Percentiles rank a stretch among this genome's conserved stretches.
These are phyloP conservation scores for Pseudogymnoascus sp. DNA, from an alignment of 2,329 filamentous ascomycete genomes.

Conservation along the genomic window DNA sequence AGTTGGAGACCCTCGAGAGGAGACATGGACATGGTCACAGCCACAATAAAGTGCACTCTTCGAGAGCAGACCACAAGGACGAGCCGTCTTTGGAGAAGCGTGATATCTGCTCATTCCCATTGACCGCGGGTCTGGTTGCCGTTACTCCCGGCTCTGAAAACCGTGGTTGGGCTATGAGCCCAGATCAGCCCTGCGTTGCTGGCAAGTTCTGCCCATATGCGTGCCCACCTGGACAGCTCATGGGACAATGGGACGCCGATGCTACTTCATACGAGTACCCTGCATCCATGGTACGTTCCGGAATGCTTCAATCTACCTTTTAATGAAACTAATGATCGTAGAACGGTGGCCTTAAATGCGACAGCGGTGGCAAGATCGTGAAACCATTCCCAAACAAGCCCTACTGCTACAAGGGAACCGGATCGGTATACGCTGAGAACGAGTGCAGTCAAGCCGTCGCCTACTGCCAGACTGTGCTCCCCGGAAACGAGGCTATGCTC, in stretches of 20 bases:
- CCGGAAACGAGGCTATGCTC: conserved; percentile 74
- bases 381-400: conserved; percentile 62
- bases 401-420: conserved; percentile 63
- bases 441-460: conserved; percentile 54
- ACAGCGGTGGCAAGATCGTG: conserved; percentile 53
- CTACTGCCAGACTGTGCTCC: conserved; percentile 72
- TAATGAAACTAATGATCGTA: conserved; percentile 28
- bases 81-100: conserved; percentile 21
- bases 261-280: conserved; percentile 61
- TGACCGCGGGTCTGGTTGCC: conserved; percentile 55
- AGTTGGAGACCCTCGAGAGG: conserved; percentile 22
- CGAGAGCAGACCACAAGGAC: conserved; percentile 17
- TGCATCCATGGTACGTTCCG: conserved; percentile 58
- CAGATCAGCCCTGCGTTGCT: conserved; percentile 59
- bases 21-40: conserved; percentile 19
- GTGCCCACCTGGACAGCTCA: conserved; percentile 66
- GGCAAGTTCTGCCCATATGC: conserved; percentile 69
- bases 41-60: conserved; percentile 21
- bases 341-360: conserved; percentile 69
- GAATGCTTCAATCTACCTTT: neutral
- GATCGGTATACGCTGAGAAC: conserved; percentile 58
- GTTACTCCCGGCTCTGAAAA: conserved; percentile 58
- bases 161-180: conserved; percentile 72
- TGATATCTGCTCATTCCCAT: conserved; percentile 55
- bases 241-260: conserved; percentile 68